Percentiles rank a stretch among this genome's conserved stretches.
These are phyloP conservation scores for Berkeleyomyces rouxiae DNA, from an alignment of 2,329 filamentous ascomycete species.

Conservation along the genomic window DNA sequence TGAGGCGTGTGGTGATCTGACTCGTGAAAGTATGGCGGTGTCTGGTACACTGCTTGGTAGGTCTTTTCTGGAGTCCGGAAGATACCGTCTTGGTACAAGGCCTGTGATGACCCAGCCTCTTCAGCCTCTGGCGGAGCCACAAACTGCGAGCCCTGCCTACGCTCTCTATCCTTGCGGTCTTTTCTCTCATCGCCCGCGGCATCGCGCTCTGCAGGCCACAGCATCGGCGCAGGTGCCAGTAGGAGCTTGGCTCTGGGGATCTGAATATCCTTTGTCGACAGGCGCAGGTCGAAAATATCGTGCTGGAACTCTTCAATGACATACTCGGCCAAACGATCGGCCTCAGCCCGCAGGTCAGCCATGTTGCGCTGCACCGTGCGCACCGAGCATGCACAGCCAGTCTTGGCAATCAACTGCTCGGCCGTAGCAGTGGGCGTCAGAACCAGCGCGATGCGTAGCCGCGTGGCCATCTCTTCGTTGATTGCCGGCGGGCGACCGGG, in stretches of 20 bases:
- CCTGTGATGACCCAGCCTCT: neutral
- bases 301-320: constrained; percentile 12
- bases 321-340: constrained; percentile 9
- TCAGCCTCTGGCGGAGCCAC: neutral
- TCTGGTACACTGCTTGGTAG: neutral
- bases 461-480: constrained; percentile 10
- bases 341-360: constrained; percentile 7
- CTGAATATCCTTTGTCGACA: neutral
- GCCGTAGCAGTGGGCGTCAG: constrained; percentile 11
- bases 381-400: constrained; percentile 11
- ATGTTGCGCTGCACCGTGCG: constrained; percentile 12
- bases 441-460: constrained; percentile 9
- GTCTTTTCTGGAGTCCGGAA: neutral
- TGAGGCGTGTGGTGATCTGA: neutral
- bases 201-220: neutral
- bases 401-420: constrained; percentile 11
- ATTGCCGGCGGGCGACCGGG: constrained; percentile 11
- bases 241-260: neutral
- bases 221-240: neutral
- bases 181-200: neutral
- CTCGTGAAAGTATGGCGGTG: neutral
- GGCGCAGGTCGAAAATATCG: constrained; percentile 3
- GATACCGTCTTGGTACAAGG: neutral
- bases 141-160: neutral
- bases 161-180: neutral